A percentile compares a stretch with the other conserved stretches of the same genome.
Evolutionary conservation across 495 filamentous ascomycete genomes (phyloP).

Genomic region (Neurospora sp.): DNA sequence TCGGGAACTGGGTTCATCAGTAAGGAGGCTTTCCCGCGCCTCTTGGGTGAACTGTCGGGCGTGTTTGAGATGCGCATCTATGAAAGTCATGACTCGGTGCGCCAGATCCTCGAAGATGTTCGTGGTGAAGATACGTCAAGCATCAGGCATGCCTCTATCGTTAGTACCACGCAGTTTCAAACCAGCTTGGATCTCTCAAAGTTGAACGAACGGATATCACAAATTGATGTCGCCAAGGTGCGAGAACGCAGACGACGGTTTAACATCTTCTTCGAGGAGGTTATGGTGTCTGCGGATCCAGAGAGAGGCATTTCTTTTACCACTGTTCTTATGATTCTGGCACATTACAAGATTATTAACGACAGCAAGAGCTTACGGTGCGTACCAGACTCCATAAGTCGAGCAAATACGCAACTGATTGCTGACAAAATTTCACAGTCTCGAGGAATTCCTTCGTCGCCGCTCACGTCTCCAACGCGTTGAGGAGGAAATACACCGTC

Average conservation of each 20-base stretch:
- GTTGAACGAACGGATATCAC: slow-evolving; percentile 61
- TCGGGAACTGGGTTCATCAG: slow-evolving; percentile 82
- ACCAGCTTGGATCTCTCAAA: slow-evolving; percentile 69
- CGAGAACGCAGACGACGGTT: slow-evolving; percentile 62
- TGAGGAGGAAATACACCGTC: slow-evolving; percentile 86
- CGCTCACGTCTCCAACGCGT: slow-evolving; percentile 85
- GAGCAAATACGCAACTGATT: slow-evolving; percentile 8
- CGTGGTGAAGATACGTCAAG: slow-evolving; percentile 40
- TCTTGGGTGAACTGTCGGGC: slow-evolving; percentile 85
- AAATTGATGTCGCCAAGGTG: slow-evolving; percentile 67
- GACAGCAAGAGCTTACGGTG: slow-evolving; percentile 90
- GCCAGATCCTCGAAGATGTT: slow-evolving; percentile 73
- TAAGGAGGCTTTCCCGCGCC: slow-evolving; percentile 82
- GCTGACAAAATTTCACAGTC: slow-evolving; percentile 26
- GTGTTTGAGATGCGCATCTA: slow-evolving; percentile 98
- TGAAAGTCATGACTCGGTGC: slow-evolving; percentile 76
- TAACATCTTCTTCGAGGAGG: slow-evolving; percentile 92
- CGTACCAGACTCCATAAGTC: slow-evolving; percentile 2
- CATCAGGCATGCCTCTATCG: slow-evolving; percentile 44
- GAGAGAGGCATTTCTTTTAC: slow-evolving; percentile 87
- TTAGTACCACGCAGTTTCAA: slow-evolving; percentile 29
- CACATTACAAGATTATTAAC: slow-evolving; percentile 97
- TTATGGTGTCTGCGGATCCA: slow-evolving; percentile 84
- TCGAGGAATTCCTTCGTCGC: slow-evolving; percentile 92
- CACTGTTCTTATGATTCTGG: slow-evolving; percentile 88